phyloP scores from a whole-genome alignment of 441 rosid genomes.

The Adansonia rubrostipa region DNA sequence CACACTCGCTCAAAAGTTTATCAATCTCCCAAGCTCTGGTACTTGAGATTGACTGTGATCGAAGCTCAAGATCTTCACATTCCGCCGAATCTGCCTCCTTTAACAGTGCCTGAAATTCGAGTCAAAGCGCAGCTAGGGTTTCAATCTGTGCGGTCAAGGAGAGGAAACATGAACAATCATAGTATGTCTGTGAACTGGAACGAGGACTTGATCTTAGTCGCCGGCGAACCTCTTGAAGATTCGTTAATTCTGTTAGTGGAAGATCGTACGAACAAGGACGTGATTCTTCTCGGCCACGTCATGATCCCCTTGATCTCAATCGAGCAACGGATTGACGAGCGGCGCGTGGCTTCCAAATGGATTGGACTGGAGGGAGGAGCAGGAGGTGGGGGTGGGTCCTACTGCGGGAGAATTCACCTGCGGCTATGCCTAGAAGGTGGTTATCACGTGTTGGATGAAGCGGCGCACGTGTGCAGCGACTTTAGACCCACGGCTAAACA shows the following conservation, averaged over 20 bases:
- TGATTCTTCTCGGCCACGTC: constrained; percentile 50
- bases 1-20: constrained; percentile 89
- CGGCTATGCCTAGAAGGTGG: constrained; percentile 83
- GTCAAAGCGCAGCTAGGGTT: constrained; percentile 76
- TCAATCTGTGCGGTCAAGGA: constrained; percentile 70
- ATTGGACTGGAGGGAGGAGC: constrained; percentile 51
- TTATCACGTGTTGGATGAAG: constrained; percentile 95
- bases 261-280: constrained; percentile 64
- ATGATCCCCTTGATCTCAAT: constrained; percentile 67
- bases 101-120: constrained; percentile 80
- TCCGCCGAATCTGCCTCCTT: constrained; percentile 71
- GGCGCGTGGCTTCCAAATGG: constrained; percentile 73
- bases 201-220: constrained; percentile 81
- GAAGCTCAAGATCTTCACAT: constrained; percentile 86
- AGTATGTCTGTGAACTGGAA: constrained; percentile 77
- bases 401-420: constrained; percentile 31
- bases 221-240: constrained; percentile 86
- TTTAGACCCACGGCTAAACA: constrained; percentile 91
- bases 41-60: constrained; percentile 72
- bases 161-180: constrained; percentile 70
- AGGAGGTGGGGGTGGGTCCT: constrained; percentile 37
- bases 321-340: constrained; percentile 77
- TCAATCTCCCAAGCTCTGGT: constrained; percentile 92
- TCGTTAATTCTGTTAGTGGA: constrained; percentile 63
- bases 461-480: constrained; percentile 95